Conservation (phyloP, 345 rosid genomes). For the Streptanthus diversifolius region DNA sequence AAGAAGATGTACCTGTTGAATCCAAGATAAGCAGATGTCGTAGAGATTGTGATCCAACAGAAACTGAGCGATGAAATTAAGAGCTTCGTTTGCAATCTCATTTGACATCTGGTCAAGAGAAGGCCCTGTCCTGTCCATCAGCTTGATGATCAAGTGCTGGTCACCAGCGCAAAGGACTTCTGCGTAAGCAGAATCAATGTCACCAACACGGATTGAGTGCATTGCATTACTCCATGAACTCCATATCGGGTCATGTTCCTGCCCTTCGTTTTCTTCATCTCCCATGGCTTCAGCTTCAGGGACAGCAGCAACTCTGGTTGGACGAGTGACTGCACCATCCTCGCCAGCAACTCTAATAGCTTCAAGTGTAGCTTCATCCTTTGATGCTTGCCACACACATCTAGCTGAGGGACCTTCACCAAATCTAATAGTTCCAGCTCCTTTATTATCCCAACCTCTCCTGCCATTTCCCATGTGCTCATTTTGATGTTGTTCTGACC, state of each 20-base stretch:
- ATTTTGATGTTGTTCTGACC: conserved; percentile 65
- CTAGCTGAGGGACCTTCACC: conserved; percentile 99
- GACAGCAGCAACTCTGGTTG: conserved; percentile 52
- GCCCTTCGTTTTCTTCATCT: conserved; percentile 68
- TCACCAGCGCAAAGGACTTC: conserved; percentile 78
- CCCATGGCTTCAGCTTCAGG: conserved; percentile 94
- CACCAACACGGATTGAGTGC: conserved; percentile 89
- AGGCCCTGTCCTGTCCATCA: conserved; percentile 94
- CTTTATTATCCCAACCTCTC: conserved; percentile 89
- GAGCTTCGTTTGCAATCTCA: conserved; percentile 73
- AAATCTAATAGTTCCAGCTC: conserved; percentile 60
- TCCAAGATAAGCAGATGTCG: conserved; percentile 90
- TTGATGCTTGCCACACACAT: conserved; percentile 99
- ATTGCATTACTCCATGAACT: conserved; percentile 88
- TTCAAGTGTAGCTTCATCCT: conserved; percentile 98
- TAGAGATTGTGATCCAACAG: conserved; percentile 73
- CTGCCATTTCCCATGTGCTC: conserved; percentile 64
- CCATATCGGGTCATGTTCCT: conserved; percentile 79
- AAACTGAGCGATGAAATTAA: conserved; percentile 70
- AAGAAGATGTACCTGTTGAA: conserved; percentile 70
- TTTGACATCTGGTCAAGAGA: conserved; percentile 77
- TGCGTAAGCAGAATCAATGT: conserved; percentile 82
- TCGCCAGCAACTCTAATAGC: conserved; percentile 99
- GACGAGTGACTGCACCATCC: conserved; percentile 54
- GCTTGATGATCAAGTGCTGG: conserved; percentile 84